Evolutionary conservation across 2,329 filamentous ascomycete species (phyloP).

Genomic region (Aureobasidium subglaciale): DNA sequence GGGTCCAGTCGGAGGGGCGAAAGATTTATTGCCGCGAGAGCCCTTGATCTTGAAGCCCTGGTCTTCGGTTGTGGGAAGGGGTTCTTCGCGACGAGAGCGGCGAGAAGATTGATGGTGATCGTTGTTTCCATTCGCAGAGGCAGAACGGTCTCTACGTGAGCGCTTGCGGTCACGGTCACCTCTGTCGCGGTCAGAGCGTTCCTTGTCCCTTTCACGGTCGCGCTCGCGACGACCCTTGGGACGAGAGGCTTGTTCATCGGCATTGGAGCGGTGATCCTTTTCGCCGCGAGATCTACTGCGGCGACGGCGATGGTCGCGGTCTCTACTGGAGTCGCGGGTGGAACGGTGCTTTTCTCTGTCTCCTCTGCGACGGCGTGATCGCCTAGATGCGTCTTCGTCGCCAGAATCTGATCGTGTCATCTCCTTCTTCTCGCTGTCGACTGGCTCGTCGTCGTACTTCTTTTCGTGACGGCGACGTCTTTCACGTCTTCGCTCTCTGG

Average conservation of each 20-base stretch:
- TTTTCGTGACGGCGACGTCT: constrained; percentile 45
- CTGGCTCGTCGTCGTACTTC: constrained; percentile 29
- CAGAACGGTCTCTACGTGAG: constrained; percentile 40
- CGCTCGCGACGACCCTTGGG: constrained; percentile 14
- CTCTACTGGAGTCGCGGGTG: constrained; percentile 39
- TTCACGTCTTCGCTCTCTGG: constrained; percentile 32
- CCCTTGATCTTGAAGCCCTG: constrained; percentile 45
- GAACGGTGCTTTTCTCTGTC: constrained; percentile 35
- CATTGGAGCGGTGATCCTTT: constrained; percentile 1
- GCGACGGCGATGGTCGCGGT: constrained; percentile 33
- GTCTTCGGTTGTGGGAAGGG: constrained; percentile 27
- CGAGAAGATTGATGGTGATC: constrained; percentile 36
- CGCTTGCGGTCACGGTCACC: constrained; percentile 37
- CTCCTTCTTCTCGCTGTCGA: constrained; percentile 37
- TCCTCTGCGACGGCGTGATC: constrained; percentile 50
- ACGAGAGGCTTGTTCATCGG: not conserved
- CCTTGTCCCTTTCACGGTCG: constrained; percentile 15
- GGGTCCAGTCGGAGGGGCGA: constrained; percentile 32
- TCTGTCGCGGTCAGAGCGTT: constrained; percentile 24
- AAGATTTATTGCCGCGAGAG: constrained; percentile 20
- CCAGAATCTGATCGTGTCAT: constrained; percentile 58
- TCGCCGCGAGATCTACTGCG: constrained; percentile 28
- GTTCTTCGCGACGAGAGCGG: constrained; percentile 32
- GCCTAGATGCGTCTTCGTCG: constrained; percentile 45
- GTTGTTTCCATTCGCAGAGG: constrained; percentile 41